A percentile compares a stretch with the other conserved stretches of the same genome.
Evolutionary conservation across 305 asterid genomes (phyloP).

Genomic region (Solanum aculeatissimum): DNA sequence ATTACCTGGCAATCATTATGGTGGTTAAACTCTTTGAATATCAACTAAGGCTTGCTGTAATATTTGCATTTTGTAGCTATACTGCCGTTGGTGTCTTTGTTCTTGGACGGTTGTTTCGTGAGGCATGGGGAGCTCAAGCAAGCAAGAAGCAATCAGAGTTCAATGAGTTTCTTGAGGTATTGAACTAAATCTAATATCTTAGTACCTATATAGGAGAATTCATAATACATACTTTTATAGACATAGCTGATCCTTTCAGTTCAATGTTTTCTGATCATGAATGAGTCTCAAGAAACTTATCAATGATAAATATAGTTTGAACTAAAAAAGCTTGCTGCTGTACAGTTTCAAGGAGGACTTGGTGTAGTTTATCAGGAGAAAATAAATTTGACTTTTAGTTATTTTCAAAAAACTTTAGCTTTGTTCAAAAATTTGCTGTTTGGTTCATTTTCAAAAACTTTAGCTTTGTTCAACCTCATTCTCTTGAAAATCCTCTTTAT

Average conservation of each 20-base stretch:
- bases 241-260: not conserved
- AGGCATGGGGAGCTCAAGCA: conserved; percentile 90
- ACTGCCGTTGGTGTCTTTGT: conserved; percentile 98
- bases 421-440: too few relatives aligned
- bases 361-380: not conserved
- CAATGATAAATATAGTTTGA: not conserved
- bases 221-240: not conserved
- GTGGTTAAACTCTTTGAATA: not conserved
- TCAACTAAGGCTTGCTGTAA: conserved; percentile 7
- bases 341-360: not conserved
- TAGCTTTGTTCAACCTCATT: not conserved
- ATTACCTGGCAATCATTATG: not conserved
- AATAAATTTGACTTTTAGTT: not conserved
- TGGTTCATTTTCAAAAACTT: not conserved
- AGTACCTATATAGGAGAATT: not conserved
- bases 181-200: not conserved
- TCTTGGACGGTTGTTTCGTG: conserved; percentile 81
- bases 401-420: not conserved
- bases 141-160: conserved; percentile 84
- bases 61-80: conserved; percentile 45
- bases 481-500: not conserved
- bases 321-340: not conserved
- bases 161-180: conserved; percentile 91
- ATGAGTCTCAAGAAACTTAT: not conserved
- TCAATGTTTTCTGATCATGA: not conserved